Base-by-base conservation (phyloP, 176 grass and related monocot species). In the Oryza longistaminata region DNA sequence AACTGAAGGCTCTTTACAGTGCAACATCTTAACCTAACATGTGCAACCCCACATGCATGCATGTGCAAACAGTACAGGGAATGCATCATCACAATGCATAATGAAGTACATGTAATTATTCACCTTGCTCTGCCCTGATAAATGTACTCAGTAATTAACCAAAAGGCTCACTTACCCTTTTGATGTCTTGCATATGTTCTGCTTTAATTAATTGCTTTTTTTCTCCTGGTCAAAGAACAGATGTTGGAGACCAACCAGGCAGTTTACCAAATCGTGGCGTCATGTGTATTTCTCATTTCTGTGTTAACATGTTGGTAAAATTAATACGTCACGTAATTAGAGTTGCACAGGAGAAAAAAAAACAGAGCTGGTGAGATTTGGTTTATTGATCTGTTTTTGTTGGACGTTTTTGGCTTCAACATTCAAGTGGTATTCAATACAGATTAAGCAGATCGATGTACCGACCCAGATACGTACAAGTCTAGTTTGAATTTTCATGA, bases 1-100 rank as follows among this genome's bases (percentile, higher is more conserved):
- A 83, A 27, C 43, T 5, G 11, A 64, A 62, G 69, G 49, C 75
- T 7, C 75, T 87, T 87, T 90, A 82, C 75, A 69, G 80, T 69
- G 84, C 37, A 70, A 77, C 75, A 34, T 77, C 80, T 83, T 37
- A 68, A 90, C 89, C 85, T 90, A 90, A 87, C 89, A 90, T 42
- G 80, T 87, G 79, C 58, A 29, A 11, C 40, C 40, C 25, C 82
- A 75, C 82, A 66, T 50, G 33, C 33, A 40, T 62, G n/a, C 67
- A 70, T 71, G 80, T 25, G 34, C 34, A 13, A 19, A 52, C 71
- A 52, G 71, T 46, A 77, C 16, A 64, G 9, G 37, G 21, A 55
- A 90, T 77, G 67, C 58, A 76, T 71, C 58, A 76, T 71, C 55
- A 43, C 17, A 2, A 11, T 34, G 26, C 15, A 50, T 50, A 6